A percentile compares a stretch with the other conserved stretches of the same genome.
Evolutionary conservation across 257 asterid genomes (phyloP).

Genomic region (Fraxinus excelsior): DNA sequence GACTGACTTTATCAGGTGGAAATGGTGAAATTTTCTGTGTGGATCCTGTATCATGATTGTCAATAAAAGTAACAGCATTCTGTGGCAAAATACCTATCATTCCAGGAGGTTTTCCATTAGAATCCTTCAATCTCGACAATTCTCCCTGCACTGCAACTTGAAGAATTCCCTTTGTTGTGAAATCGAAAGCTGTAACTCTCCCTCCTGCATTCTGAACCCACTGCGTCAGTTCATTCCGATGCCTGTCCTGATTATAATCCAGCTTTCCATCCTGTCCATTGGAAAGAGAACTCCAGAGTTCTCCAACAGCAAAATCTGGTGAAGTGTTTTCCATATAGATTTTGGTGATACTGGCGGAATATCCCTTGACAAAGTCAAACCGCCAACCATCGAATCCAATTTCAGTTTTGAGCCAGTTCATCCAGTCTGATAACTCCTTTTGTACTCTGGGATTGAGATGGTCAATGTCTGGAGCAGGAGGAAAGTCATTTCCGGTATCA

Average conservation of each 20-base stretch:
- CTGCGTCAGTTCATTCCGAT: constrained; percentile 48
- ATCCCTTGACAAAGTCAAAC: constrained; percentile 73
- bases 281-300: constrained; percentile 47
- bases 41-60: constrained; percentile 85
- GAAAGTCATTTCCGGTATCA: constrained; percentile 55
- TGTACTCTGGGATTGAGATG: constrained; percentile 70
- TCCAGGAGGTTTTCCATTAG: constrained; percentile 72
- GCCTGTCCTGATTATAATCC: constrained; percentile 53
- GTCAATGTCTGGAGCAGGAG: constrained; percentile 71
- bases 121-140: constrained; percentile 68
- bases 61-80: constrained; percentile 79
- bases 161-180: constrained; percentile 75
- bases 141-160: constrained; percentile 79
- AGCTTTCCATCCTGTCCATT: constrained; percentile 47
- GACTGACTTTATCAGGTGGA: constrained; percentile 68
- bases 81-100: constrained; percentile 64
- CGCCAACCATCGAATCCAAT: constrained; percentile 86
- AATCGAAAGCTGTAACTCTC: constrained; percentile 65
- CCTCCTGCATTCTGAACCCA: constrained; percentile 63
- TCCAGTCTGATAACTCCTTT: constrained; percentile 73
- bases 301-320: constrained; percentile 89
- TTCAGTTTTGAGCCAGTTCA: constrained; percentile 81
- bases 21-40: constrained; percentile 74
- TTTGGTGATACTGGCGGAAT: constrained; percentile 50
- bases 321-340: constrained; percentile 55